Percentiles rank a stretch among this genome's conserved stretches.
Evolutionary conservation across 305 asterid species (phyloP).

Genomic region (Caryopteris hybrid): DNA sequence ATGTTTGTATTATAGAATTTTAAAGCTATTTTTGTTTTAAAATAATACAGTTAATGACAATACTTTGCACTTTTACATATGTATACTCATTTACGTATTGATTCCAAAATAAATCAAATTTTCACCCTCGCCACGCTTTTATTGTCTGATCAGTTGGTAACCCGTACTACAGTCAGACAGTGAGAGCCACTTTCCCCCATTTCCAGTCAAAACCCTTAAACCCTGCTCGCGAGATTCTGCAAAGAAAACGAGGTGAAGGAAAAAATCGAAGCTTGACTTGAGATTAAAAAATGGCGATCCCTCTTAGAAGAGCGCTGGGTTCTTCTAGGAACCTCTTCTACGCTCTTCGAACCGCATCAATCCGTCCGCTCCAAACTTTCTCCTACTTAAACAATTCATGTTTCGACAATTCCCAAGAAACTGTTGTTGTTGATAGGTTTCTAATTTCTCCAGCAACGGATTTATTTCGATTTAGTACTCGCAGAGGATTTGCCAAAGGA

Average conservation of each 20-base stretch:
- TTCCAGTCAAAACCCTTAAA: slow-evolving; percentile 15
- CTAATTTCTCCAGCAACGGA: slow-evolving; percentile 18
- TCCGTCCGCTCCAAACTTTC: slow-evolving; percentile 24
- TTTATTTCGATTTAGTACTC: slow-evolving; percentile 24
- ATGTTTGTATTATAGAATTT: no score
- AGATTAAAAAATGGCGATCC: slow-evolving; percentile 45
- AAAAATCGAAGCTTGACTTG: background rate
- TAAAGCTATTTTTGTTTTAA: no score
- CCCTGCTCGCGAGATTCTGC: slow-evolving; percentile 7
- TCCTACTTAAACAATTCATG: slow-evolving; percentile 23
- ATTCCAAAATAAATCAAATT: no score
- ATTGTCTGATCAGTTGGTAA: no score
- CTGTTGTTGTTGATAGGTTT: slow-evolving; percentile 20
- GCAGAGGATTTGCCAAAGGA: slow-evolving; percentile 77
- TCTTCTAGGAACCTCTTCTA: slow-evolving; percentile 29
- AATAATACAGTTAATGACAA: no score
- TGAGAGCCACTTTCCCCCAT: background rate
- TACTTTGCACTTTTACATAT: no score
- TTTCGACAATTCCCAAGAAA: slow-evolving; percentile 21
- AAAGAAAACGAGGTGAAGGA: background rate
- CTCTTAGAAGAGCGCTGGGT: slow-evolving; percentile 47
- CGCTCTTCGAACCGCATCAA: slow-evolving; percentile 39
- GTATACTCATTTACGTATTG: no score
- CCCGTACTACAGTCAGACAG: no score
- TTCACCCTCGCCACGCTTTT: no score